Conservation (phyloP, 2,329 filamentous ascomycete genomes). For the Lasiodiplodia citricola region DNA sequence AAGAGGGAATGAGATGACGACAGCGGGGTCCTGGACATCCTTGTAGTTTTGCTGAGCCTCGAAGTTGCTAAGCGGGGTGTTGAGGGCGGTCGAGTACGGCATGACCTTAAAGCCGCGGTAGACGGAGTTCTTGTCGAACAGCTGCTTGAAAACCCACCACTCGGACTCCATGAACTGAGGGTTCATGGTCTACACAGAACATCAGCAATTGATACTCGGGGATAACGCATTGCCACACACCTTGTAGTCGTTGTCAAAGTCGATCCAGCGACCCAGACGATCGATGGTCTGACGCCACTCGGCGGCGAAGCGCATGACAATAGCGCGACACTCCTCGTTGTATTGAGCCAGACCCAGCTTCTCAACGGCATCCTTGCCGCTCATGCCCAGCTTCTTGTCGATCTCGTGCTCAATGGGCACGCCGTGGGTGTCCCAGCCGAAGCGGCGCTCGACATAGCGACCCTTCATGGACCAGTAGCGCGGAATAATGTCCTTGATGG, state of each 20-base stretch:
- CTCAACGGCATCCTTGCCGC: conserved; percentile 83
- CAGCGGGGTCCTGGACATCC: conserved; percentile 86
- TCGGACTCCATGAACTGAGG: conserved; percentile 92
- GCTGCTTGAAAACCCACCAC: conserved; percentile 96
- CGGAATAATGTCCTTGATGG: conserved; percentile 96
- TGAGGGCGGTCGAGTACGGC: conserved; percentile 91
- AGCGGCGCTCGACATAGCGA: conserved; percentile 86
- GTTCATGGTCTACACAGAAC: conserved; percentile 79
- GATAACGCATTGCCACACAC: conserved; percentile 43
- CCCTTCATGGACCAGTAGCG: conserved; percentile 98
- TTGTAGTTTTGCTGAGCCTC: conserved; percentile 96
- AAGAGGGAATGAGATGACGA: conserved; percentile 87
- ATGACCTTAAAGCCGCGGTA: conserved; percentile 92
- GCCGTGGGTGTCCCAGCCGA: conserved; percentile 96
- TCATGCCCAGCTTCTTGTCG: conserved; percentile 92
- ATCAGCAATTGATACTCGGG: neutral
- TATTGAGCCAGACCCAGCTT: conserved; percentile 87
- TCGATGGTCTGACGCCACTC: conserved; percentile 92
- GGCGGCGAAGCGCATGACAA: conserved; percentile 86
- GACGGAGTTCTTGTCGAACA: conserved; percentile 87
- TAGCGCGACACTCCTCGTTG: conserved; percentile 88
- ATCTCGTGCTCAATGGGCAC: conserved; percentile 97
- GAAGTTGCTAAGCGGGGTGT: conserved; percentile 89
- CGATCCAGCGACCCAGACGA: conserved; percentile 90
- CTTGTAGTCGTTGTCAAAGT: conserved; percentile 98